Percentiles rank a stretch among this genome's conserved stretches.
phyloP scores from a whole-genome alignment of 2,329 filamentous ascomycete species.

The Nothophoma quercina region DNA sequence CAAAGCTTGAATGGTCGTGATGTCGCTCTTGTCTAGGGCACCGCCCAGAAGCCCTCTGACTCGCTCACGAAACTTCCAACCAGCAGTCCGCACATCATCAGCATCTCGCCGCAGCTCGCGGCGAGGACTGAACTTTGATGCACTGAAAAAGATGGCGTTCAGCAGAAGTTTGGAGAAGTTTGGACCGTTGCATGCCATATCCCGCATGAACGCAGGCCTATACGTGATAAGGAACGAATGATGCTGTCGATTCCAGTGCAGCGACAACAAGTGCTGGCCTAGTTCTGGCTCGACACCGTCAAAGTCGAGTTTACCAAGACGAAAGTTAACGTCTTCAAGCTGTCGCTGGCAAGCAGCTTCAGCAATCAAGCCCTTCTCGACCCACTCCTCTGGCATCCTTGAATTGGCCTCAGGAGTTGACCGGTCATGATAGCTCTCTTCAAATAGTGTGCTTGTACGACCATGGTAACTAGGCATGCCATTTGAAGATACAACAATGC shows the following conservation, averaged over 20 bases:
- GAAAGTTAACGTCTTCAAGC: conserved; percentile 58
- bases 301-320: conserved; percentile 60
- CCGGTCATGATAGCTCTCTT: conserved; percentile 46
- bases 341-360: conserved; percentile 60
- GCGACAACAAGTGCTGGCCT: conserved; percentile 59
- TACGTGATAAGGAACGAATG: conserved; percentile 59
- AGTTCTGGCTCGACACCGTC: conserved; percentile 63
- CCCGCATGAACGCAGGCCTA: conserved; percentile 55
- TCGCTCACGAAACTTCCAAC: conserved; percentile 58
- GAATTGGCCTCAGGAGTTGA: conserved; percentile 24
- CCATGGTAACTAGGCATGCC: conserved; percentile 57
- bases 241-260: conserved; percentile 64
- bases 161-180: conserved; percentile 66
- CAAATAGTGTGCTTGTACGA: conserved; percentile 59
- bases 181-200: conserved; percentile 60
- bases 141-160: conserved; percentile 61
- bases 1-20: conserved; percentile 64
- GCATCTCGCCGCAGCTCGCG: conserved; percentile 56
- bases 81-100: conserved; percentile 57
- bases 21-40: conserved; percentile 58
- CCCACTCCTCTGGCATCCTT: conserved; percentile 48
- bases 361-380: conserved; percentile 57
- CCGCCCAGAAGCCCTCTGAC: conserved; percentile 57
- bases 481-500: conserved; percentile 53
- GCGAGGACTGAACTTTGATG: conserved; percentile 57